These are phyloP conservation scores for Paraphaeosphaeria minitans DNA, from an alignment of 2,329 filamentous ascomycete species.

Conservation along the genomic window DNA sequence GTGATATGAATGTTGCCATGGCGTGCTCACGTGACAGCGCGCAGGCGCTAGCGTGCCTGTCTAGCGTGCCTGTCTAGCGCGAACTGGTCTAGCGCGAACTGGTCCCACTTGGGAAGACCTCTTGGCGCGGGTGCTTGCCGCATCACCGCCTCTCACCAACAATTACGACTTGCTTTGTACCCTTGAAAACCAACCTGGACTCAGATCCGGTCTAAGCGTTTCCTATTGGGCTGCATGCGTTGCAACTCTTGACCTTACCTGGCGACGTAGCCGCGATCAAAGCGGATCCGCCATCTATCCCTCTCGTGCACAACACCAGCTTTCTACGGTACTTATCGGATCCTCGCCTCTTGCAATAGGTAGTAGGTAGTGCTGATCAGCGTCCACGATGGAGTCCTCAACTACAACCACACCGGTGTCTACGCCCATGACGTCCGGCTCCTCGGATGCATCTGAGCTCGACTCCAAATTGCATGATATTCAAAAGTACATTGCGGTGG, in stretches of 20 bases:
- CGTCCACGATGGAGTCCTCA: constrained; percentile 5
- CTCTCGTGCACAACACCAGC: not conserved
- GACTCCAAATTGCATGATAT: constrained; percentile 24
- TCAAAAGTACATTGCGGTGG: constrained; percentile 41
- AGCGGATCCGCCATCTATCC: not conserved
- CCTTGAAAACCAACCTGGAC: not conserved
- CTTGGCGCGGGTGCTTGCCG: not conserved
- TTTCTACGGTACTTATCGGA: not conserved
- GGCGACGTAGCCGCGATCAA: not conserved
- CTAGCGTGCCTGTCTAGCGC: not conserved
- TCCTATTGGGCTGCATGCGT: not conserved
- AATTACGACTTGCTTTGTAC: not conserved
- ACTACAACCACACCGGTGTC: constrained; percentile 2
- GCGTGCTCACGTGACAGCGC: too few relatives aligned
- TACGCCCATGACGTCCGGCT: constrained; percentile 20
- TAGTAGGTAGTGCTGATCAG: not conserved
- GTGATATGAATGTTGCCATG: too few relatives aligned
- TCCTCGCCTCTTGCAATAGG: not conserved
- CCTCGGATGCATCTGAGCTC: constrained; percentile 9
- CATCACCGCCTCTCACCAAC: not conserved
- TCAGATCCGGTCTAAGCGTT: not conserved
- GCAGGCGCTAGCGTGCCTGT: not conserved
- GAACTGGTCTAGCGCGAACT: not conserved
- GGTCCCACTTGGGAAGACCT: not conserved
- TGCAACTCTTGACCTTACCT: not conserved